Base-by-base conservation (phyloP, 257 asterid genomes). In the Agastache rugosa region DNA sequence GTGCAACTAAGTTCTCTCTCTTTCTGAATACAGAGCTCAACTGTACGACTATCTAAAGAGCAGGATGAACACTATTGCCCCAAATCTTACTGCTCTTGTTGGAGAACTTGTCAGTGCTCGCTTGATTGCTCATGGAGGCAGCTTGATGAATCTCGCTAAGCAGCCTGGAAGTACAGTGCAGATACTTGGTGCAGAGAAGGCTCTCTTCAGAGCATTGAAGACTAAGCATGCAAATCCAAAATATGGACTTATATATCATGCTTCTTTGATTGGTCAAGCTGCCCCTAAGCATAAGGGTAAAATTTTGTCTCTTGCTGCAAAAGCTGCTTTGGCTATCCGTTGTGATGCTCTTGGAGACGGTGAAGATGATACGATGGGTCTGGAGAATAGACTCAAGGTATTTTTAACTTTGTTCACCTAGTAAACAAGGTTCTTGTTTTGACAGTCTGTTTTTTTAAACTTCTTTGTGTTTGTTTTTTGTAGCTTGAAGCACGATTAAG, bases 51-150 rank as follows among this genome's bases (percentile, higher is more conserved):
- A 93, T 72, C 58, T 93, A 37, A 93, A 87, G 77, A 87, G 96
- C 83, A 87, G 98, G 78, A 90, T 93, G 98, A 93, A 85, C 88
- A 86, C 96, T 63, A 85, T 93, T 71, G 98, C 98, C 62, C 96
- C 98, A n/a, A 93, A 93, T 84, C 95, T 90, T 51, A 89, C 97
- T 3, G 98, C 96, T 65, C 94, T 92, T 58, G 98, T 90, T 58
- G 98, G 98, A 69, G 98, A 92, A 73, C 97, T 90, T 23, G 97
- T 90, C 67, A 97, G 97, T 51, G 98, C 98, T 80, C 91, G 98
- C 16, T 87, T 93, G 80, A 93, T 93, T 78, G 94, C 97, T 29
- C 98, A 89, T 86, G 97, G 98, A 20, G 94, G 98, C 73, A 93
- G 98, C 85, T 86, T 93, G 63, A 9, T 93, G 17, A 93, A 90